Conservation (phyloP, 208 protist genomes). For the Lotmaria passim region DNA sequence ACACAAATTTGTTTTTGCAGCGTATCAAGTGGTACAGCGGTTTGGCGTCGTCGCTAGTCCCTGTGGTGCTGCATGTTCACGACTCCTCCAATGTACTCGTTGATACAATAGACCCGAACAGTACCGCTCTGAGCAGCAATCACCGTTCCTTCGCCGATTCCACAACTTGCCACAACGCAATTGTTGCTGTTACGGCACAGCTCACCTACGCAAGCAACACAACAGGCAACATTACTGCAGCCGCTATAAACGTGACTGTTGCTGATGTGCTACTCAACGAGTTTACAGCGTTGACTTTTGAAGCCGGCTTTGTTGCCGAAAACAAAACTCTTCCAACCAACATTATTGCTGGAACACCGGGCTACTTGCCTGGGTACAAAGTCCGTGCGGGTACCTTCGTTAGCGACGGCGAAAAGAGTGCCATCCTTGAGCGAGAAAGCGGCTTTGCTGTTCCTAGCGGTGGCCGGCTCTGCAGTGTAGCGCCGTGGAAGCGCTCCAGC, state of each 20-base stretch:
- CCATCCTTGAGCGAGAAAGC: conserved; percentile 55
- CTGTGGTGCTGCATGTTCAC: conserved; percentile 45
- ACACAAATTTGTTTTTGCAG: conserved; percentile 60
- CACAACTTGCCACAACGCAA: conserved; percentile 55
- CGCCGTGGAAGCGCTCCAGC: conserved; percentile 41
- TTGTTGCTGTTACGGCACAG: conserved; percentile 34
- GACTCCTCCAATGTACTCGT: conserved; percentile 36
- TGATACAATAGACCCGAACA: conserved; percentile 34
- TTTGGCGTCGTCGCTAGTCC: conserved; percentile 18
- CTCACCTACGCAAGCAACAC: conserved; percentile 48
- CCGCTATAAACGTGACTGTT: conserved; percentile 33
- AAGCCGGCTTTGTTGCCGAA: conserved; percentile 40
- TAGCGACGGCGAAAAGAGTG: conserved; percentile 30
- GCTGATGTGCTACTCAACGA: conserved; percentile 21
- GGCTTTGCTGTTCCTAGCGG: conserved; percentile 78
- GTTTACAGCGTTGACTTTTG: conserved; percentile 52
- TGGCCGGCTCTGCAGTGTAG: conserved; percentile 39
- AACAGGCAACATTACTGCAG: conserved; percentile 31
- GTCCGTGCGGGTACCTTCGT: conserved; percentile 59
- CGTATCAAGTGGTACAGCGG: conserved; percentile 16
- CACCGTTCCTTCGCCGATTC: conserved; percentile 42
- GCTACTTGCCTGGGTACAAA: conserved; percentile 52
- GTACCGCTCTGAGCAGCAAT: conserved; percentile 4
- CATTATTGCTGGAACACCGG: conserved; percentile 63
- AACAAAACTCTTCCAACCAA: conserved; percentile 36